phyloP scores from a whole-genome alignment of 1,139 yeast genomes.

The Insectozyma bohioensis region DNA sequence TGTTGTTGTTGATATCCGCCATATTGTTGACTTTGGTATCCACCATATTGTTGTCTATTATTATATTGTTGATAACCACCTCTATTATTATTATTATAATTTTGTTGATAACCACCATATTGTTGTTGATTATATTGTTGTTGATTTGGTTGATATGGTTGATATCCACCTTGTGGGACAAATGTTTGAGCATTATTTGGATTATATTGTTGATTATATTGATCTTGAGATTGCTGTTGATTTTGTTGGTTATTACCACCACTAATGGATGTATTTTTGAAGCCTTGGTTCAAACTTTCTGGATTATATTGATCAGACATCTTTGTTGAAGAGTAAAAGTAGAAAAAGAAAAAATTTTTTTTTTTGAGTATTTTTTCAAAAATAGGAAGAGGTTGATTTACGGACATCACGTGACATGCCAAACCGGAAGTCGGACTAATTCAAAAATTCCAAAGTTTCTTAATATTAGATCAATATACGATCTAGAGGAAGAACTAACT shows the following conservation, averaged over 20 bases:
- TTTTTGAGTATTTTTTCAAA: too few relatives aligned
- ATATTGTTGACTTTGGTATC: conserved; percentile 7
- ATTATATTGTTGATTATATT: conserved; percentile 26
- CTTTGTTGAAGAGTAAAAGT: too few relatives aligned
- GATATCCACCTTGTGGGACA: conserved; percentile 35
- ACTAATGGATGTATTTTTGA: conserved; percentile 48
- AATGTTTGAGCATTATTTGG: conserved; percentile 44
- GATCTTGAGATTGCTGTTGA: conserved; percentile 16
- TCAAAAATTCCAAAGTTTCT: too few relatives aligned
- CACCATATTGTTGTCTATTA: conserved; percentile 13
- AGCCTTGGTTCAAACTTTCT: conserved; percentile 55
- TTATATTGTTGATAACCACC: conserved; percentile 24
- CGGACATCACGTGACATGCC: too few relatives aligned
- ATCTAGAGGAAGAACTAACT: too few relatives aligned
- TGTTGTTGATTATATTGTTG: conserved; percentile 18
- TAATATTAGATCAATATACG: too few relatives aligned
- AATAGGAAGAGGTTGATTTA: too few relatives aligned
- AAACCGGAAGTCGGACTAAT: too few relatives aligned
- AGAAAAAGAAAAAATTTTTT: too few relatives aligned
- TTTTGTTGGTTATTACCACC: conserved; percentile 19
- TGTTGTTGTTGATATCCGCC: conserved; percentile 8
- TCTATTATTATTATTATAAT: too few relatives aligned
- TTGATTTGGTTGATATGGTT: conserved; percentile 18
- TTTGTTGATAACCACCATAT: conserved; percentile 21
- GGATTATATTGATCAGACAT: conserved; percentile 53